phyloP scores from a whole-genome alignment of 2,329 filamentous ascomycete genomes.

The Gnomoniopsis smithogilvyi region DNA sequence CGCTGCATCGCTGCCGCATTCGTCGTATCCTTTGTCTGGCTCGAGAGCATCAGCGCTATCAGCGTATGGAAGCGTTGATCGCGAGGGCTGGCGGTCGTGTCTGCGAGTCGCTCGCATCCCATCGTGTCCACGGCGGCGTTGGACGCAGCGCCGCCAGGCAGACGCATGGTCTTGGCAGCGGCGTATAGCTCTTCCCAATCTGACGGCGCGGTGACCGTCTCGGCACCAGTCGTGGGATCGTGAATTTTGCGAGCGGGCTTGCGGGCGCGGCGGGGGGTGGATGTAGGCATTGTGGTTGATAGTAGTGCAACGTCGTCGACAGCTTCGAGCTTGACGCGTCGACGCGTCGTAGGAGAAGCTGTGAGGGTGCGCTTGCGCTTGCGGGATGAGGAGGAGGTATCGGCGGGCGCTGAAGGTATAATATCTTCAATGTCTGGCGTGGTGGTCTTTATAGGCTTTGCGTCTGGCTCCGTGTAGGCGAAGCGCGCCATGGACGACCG shows the following conservation, averaged over 20 bases:
- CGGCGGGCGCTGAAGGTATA: slow-evolving; percentile 18
- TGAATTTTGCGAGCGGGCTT: slow-evolving; percentile 37
- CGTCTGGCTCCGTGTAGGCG: slow-evolving; percentile 30
- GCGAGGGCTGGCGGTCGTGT: slow-evolving; percentile 42
- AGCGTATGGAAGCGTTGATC: slow-evolving; percentile 81
- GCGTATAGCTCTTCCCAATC: slow-evolving; percentile 85
- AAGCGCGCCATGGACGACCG: slow-evolving; percentile 48
- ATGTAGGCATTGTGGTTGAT: slow-evolving; percentile 15
- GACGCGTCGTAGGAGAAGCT: background rate
- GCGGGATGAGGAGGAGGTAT: slow-evolving; percentile 19
- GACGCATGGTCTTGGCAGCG: slow-evolving; percentile 73
- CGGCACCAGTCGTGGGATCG: slow-evolving; percentile 23
- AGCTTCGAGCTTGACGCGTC: background rate
- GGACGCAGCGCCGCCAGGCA: slow-evolving; percentile 48
- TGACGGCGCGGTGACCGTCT: slow-evolving; percentile 57
- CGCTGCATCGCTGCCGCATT: slow-evolving; percentile 79
- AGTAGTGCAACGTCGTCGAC: background rate
- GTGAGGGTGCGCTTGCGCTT: slow-evolving; percentile 28
- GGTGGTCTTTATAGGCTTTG: slow-evolving; percentile 23
- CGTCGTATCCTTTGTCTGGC: slow-evolving; percentile 90
- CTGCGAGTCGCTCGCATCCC: slow-evolving; percentile 81
- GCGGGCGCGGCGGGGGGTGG: slow-evolving; percentile 17
- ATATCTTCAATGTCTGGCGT: slow-evolving; percentile 32
- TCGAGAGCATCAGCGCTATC: slow-evolving; percentile 83
- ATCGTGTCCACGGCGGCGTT: slow-evolving; percentile 94